Base-by-base conservation (phyloP, 805 yeast species). In the Lipomyces starkeyi region DNA sequence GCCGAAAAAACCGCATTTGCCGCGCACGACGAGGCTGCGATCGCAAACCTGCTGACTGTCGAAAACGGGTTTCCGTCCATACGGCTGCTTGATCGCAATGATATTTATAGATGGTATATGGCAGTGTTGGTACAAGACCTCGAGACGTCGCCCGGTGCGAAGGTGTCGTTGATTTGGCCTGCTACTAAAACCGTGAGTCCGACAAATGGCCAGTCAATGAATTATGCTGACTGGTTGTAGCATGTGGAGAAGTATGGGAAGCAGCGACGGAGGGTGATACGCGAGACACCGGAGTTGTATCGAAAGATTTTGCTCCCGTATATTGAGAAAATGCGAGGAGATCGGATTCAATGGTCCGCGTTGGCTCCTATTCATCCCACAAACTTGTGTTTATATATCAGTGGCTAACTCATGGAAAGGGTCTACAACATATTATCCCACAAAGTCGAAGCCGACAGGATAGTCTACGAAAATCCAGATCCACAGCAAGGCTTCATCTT, bases 211-310 rank as follows among this genome's bases (percentile, higher is more conserved):
- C 13, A 29, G 40, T 34, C 17, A 7, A 35, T 22, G n/a, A 49
- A 11, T 49, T 40, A 40, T 13, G 34, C 14, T 3, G 22, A 43
- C 22, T 7, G 9, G 7, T 9, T 34, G 17, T 37, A 88, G 2
- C 99, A 95, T 76, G 87, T 95, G 59, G 84, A 83, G 59, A 95
- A 95, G 79, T 91, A 86, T 76, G 82, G 85, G n/a, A 80, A 78
- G 14, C 92, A 90, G 72, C 78, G 78, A n/a, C 74, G 77, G 40
- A 92, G 88, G 71, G 78, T 90, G 75, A 83, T 95, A 2, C 76
- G 78, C 17, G 99, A 95, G 76, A 91, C 98, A 1, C 97, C 97
- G 0, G 88, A 87, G 63, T 80, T 86, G 78, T 95, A 94, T 80
- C 62, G 76, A 3, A 68, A 77, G 6, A 79, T 83, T 20, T 97